Base-by-base conservation (phyloP, 1,139 yeast species). In the Taiozyma sp. region DNA sequence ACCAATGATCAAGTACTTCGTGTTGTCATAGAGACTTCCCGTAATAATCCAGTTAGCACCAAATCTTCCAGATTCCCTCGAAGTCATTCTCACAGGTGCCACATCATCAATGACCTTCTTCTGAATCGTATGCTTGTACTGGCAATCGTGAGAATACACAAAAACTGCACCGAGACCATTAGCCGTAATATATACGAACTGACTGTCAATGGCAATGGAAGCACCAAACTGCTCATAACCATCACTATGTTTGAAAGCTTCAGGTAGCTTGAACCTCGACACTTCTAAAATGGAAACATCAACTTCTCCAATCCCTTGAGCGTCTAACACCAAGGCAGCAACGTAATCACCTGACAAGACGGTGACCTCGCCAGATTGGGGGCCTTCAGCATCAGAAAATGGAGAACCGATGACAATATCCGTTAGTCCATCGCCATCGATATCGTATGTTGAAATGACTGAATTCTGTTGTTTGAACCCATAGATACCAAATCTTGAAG, bases 341-440 rank as follows among this genome's bases (percentile, higher is more conserved):
- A 45, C 43, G 11, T 69, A 46, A 9, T 44, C 46, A 2, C 79
- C 79, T 37, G 71, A 68, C 11, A 80, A 47, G 1, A 71, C 60
- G 14, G 61, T 59, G 0, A 77, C 71, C 8, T 62, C 60, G 0
- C 85, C 85, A 11, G 64, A 59, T 52, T 80, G 81, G 4, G 62
- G 56, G 2, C 53, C 53, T 9, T 50, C 56, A 16, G 58, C 58
- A 51, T 75, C 76, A 13, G 71, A 67, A 47, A 64, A 68, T 8
- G 75, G 75, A 0, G 79, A 71, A 0, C 77, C 75, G 3, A 80
- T 58, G 2, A 77, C 50, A 22, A 80, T 55, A 43, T 77, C 81
- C 0, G 70, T 70, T 14, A 62, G 53, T 0, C 71, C 73, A 47
- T 70, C 73, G 4, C 59, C 62, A 54, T 69, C 68, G 10, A 69